Percentiles rank a stretch among this genome's conserved stretches.
Evolutionary conservation across 73 alveolate genomes (phyloP).

Genomic region (Paramecium primaurelia): DNA sequence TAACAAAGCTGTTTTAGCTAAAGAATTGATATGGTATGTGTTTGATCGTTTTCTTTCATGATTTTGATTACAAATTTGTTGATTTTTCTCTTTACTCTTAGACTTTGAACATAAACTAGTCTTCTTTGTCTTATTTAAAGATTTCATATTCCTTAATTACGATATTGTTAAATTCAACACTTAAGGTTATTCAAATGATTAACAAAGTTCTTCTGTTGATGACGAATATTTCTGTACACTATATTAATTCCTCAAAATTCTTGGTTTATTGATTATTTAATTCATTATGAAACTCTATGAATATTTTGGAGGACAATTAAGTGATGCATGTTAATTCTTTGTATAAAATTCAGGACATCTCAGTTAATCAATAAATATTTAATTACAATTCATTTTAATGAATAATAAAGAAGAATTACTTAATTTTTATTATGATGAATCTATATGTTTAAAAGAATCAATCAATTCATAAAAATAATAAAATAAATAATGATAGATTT

Average conservation of each 20-base stretch:
- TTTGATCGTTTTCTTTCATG: not conserved
- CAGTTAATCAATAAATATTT: not conserved
- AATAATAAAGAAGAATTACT: not conserved
- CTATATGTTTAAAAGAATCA: not conserved
- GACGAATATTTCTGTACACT: not conserved
- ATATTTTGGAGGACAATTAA: not conserved
- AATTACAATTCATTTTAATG: conserved; percentile 14
- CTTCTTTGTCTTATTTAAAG: not conserved
- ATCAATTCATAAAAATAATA: not conserved
- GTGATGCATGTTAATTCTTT: not conserved
- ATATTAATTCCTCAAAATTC: not conserved
- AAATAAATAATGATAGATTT: too few relatives aligned
- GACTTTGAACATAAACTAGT: not conserved
- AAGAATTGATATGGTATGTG: not conserved
- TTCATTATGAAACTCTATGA: not conserved
- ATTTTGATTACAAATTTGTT: not conserved
- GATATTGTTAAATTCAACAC: not conserved
- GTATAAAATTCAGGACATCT: not conserved
- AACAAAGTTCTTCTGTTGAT: not conserved
- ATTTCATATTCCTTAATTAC: not conserved
- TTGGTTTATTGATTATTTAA: not conserved
- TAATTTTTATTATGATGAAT: not conserved
- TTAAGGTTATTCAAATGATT: not conserved
- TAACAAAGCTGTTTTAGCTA: not conserved
- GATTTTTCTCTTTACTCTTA: not conserved